Percentiles rank a stretch among this genome's conserved stretches.
These are phyloP conservation scores for Pichia californica DNA, from an alignment of 805 yeast genomes.

Conservation along the genomic window DNA sequence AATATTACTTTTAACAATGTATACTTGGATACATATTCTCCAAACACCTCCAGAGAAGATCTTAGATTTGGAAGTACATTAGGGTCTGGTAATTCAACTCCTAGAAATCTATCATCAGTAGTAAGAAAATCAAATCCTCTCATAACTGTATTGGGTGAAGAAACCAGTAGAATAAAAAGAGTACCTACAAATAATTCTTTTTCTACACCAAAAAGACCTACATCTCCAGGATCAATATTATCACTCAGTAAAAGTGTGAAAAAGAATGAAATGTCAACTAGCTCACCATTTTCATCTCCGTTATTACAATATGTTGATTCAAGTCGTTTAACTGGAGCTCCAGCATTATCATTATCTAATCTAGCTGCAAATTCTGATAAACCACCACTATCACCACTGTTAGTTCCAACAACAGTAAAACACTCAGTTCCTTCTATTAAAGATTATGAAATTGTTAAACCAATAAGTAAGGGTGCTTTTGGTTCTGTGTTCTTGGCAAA, in stretches of 20 bases:
- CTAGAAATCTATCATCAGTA: constrained; percentile 11
- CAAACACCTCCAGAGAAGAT: constrained; percentile 4
- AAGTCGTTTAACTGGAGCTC: not conserved
- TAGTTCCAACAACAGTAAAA: constrained; percentile 57
- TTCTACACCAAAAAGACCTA: constrained; percentile 7
- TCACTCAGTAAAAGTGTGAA: constrained; percentile 49
- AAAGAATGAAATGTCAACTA: constrained; percentile 5
- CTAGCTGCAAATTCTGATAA: constrained; percentile 26
- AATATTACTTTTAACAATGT: constrained; percentile 20
- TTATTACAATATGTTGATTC: constrained; percentile 42
- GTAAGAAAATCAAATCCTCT: constrained; percentile 23
- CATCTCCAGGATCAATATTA: constrained; percentile 43
- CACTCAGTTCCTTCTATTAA: constrained; percentile 62
- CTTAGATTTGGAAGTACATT: not conserved
- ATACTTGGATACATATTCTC: constrained; percentile 15
- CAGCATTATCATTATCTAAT: not conserved
- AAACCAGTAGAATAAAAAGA: constrained; percentile 5
- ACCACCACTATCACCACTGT: constrained; percentile 74
- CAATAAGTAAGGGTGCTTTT: constrained; percentile 95
- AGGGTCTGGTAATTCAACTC: constrained; percentile 20
- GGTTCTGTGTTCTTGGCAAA: constrained; percentile 89
- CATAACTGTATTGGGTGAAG: constrained; percentile 21
- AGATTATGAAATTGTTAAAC: constrained; percentile 87
- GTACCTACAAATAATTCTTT: not conserved
- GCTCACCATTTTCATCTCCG: constrained; percentile 42